phyloP scores from a whole-genome alignment of 2,329 filamentous ascomycete species.

The Colletotrichum spinosum region DNA sequence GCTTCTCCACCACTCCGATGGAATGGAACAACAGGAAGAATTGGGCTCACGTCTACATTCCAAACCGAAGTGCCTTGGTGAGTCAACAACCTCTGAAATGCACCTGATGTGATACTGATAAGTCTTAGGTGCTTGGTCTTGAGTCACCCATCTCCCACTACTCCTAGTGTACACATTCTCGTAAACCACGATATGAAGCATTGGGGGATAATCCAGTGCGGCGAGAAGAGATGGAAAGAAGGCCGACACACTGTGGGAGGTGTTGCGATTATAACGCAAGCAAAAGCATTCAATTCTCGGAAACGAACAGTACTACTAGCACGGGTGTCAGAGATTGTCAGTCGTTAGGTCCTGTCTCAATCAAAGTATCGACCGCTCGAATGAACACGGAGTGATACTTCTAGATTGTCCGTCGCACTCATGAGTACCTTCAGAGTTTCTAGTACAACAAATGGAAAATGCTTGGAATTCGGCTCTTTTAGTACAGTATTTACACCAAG shows the following conservation, averaged over 20 bases:
- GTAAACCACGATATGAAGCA: background rate
- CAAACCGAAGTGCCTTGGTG: constrained; percentile 85
- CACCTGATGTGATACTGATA: constrained; percentile 5
- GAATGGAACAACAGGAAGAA: constrained; percentile 92
- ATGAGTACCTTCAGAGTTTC: no score
- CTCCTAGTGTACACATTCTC: constrained; percentile 27
- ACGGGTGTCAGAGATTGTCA: background rate
- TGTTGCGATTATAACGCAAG: no score
- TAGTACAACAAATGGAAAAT: constrained; percentile 43
- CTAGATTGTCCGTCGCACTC: no score
- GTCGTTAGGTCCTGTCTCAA: no score
- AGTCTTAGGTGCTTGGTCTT: constrained; percentile 61
- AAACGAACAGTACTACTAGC: no score
- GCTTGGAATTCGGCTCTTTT: constrained; percentile 52
- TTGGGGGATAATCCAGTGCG: background rate
- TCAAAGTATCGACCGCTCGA: no score
- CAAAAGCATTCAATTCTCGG: no score
- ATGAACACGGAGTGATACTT: no score
- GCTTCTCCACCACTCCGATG: constrained; percentile 93
- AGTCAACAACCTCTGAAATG: constrained; percentile 42
- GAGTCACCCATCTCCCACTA: constrained; percentile 45
- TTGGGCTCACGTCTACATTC: constrained; percentile 92
- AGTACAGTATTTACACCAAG: constrained; percentile 58
- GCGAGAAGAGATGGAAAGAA: background rate
- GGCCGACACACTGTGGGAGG: no score